These are phyloP conservation scores for Talaromyces sp. DNA, from an alignment of 2,329 filamentous ascomycete genomes.

Conservation along the genomic window DNA sequence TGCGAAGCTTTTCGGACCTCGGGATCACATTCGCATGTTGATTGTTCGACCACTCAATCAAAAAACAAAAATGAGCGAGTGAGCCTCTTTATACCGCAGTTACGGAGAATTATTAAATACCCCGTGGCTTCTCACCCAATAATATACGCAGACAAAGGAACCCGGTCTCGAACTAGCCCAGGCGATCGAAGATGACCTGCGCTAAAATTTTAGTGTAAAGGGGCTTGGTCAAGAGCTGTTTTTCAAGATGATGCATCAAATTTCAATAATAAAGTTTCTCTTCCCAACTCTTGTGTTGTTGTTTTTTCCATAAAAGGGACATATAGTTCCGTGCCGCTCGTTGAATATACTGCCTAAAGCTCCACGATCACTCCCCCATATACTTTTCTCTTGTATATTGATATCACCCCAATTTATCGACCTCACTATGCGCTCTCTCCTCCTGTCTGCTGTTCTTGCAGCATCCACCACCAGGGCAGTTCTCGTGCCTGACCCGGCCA, in stretches of 20 bases:
- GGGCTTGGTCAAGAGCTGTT: background rate
- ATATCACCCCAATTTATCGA: background rate
- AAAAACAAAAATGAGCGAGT: background rate
- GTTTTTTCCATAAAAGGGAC: background rate
- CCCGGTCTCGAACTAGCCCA: background rate
- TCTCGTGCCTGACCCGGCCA: slow-evolving; percentile 14
- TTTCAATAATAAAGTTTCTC: background rate
- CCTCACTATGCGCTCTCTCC: background rate
- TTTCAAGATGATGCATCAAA: background rate
- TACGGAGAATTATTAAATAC: background rate
- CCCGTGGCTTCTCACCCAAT: background rate
- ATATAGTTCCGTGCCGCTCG: background rate
- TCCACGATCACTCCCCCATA: background rate
- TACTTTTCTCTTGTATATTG: background rate
- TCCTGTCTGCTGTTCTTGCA: background rate
- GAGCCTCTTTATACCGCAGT: background rate
- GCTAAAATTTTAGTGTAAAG: background rate
- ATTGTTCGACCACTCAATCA: background rate
- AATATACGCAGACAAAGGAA: background rate
- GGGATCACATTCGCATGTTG: background rate
- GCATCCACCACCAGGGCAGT: slow-evolving; percentile 6
- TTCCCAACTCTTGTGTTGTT: background rate
- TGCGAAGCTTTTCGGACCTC: background rate
- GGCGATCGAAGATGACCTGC: background rate
- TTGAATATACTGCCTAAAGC: background rate